Evolutionary conservation across 768 basidiomycete species (phyloP), one percentile per base, ranked within the genome.

Genomic region (Sporobolomyces phaffii): DNA sequence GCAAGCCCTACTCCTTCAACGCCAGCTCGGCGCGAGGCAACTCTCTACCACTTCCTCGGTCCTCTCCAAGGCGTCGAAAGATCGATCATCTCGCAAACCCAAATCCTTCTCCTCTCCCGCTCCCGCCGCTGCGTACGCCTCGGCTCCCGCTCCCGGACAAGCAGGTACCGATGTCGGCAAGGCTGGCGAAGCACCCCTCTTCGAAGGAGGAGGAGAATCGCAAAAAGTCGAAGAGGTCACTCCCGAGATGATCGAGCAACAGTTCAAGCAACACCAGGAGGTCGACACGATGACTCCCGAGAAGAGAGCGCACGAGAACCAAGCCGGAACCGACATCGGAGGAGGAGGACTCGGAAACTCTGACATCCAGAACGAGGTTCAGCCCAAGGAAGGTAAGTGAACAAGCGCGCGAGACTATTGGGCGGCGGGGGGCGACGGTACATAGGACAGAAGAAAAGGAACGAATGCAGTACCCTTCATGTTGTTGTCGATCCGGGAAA

Each of bases 81-180:
- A 34, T 24, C 48, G 56, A 18, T 56, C 54, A 44, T 40, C 26
- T 36, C 41, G 43, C 28, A 58, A 58, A 45, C 56, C 56, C 24
- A 58, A 58, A 58, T 45, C 56, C 22, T 58, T 58, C 56, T 33
- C 56, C 9, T 28, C 47, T 4, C 3, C 47, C 15, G 17, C 54
- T 31, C 47, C 61, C 14, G 17, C 64, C 1, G n/a, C 51, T 8
- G 24, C 18, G 6, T 38, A 40, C 3, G 61, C 61, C 0, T 18
- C 8, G 34, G 22, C 54, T 0, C 38, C 56, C 1, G 20, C 18
- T 3, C 61, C 66, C 0, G 61, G 66, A 22, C 66, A 62, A 29
- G 61, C 66, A 1, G 66, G 66, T 0, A 68, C 54, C 0, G 66
- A 68, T 44, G 61, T 52, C 9, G 66, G 61, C 6, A 44, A 48